Conservation (phyloP, 257 asterid species). For the Cordia subcordata region DNA sequence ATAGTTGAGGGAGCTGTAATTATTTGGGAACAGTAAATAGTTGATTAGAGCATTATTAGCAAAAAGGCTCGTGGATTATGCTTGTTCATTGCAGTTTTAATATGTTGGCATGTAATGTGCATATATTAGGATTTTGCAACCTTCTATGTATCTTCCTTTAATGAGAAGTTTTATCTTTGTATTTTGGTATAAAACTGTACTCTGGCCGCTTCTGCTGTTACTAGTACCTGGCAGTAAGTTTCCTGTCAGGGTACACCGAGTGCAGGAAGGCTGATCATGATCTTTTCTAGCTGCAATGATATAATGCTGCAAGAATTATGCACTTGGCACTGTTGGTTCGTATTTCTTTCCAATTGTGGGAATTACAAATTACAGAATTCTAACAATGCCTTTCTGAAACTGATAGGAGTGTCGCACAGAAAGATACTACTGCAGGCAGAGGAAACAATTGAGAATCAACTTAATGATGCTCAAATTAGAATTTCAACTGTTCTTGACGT, state of each 20-base stretch:
- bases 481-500: slow-evolving; percentile 60
- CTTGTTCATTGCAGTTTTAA: not conserved
- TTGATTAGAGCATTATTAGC: not conserved
- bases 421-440: slow-evolving; percentile 56
- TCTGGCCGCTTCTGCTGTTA: too few relatives aligned
- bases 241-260: too few relatives aligned
- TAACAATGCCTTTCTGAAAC: slow-evolving; percentile 16
- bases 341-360: not conserved
- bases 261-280: too few relatives aligned
- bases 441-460: slow-evolving; percentile 57
- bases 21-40: too few relatives aligned
- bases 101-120: not conserved
- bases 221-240: too few relatives aligned
- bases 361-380: not conserved
- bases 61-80: not conserved
- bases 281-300: too few relatives aligned
- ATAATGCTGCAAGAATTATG: not conserved
- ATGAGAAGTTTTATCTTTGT: too few relatives aligned
- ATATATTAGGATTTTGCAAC: not conserved
- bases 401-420: slow-evolving; percentile 53
- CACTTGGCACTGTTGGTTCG: not conserved
- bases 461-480: slow-evolving; percentile 66
- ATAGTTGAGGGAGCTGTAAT: not conserved
- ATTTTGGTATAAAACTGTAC: too few relatives aligned
- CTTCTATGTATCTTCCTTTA: too few relatives aligned